Percentiles rank a stretch among this genome's conserved stretches.
phyloP scores from a whole-genome alignment of 2,329 filamentous ascomycete genomes.

The Paecilomyces sp. region DNA sequence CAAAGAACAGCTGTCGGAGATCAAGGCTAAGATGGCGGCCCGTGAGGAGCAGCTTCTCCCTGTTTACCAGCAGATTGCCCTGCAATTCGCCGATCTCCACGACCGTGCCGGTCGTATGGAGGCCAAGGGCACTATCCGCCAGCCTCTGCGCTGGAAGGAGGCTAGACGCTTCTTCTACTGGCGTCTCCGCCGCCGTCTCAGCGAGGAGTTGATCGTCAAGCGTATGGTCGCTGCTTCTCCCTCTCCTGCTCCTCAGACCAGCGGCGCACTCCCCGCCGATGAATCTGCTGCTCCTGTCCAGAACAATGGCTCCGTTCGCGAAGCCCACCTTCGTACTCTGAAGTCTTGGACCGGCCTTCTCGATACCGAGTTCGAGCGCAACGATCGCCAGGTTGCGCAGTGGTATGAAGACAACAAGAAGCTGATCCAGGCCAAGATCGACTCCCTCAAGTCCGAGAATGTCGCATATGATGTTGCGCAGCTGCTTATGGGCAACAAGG shows the following conservation, averaged over 20 bases:
- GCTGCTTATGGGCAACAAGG: constrained; percentile 58
- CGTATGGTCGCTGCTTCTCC: constrained; percentile 57
- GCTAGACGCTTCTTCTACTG: constrained; percentile 99
- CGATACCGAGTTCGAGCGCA: constrained; percentile 61
- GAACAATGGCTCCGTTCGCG: constrained; percentile 46
- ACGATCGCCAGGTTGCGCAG: constrained; percentile 75
- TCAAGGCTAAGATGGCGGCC: constrained; percentile 76
- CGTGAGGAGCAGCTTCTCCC: constrained; percentile 86
- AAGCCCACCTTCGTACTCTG: constrained; percentile 65
- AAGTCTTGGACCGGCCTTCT: constrained; percentile 73
- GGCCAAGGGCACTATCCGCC: constrained; percentile 90
- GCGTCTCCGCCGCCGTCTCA: constrained; percentile 92
- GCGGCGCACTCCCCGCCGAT: constrained; percentile 36
- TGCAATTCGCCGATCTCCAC: constrained; percentile 95
- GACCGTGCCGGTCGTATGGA: constrained; percentile 97
- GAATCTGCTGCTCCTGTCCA: constrained; percentile 20
- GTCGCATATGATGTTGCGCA: constrained; percentile 64
- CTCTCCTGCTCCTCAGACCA: constrained; percentile 26
- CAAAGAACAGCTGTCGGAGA: constrained; percentile 64
- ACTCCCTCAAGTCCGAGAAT: constrained; percentile 70
- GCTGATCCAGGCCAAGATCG: constrained; percentile 73
- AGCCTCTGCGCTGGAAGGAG: constrained; percentile 76
- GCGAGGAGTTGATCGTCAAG: constrained; percentile 95
- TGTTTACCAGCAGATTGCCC: constrained; percentile 89
- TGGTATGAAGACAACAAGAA: constrained; percentile 98